Base-by-base conservation (phyloP, 2,329 filamentous ascomycete species). In the Fusarium verticillioides region DNA sequence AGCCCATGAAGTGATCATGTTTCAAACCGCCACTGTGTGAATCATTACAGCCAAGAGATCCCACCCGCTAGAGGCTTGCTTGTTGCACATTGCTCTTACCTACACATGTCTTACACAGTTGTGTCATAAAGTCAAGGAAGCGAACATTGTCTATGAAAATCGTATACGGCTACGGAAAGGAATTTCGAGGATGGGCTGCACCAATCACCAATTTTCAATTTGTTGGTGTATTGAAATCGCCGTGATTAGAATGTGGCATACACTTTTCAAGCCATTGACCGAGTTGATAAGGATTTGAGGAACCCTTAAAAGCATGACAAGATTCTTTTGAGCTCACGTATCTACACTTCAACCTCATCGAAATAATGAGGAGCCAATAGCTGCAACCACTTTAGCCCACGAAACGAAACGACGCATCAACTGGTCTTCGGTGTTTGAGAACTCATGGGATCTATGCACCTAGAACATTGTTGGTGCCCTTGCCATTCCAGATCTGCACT, bases 341-440 rank as follows among this genome's bases (percentile, higher is more conserved):
- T 61, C 42, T 66, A 53, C 65, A 57, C 57, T 56, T 67, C 44
- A 49, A 49, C 37, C 39, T 34, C 19, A 37, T 49, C 32, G n/a
- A 42, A 64, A 39, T 28, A 39, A 44, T 26, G 16, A 40, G 36
- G 69, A 64, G 54, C 43, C 54, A 58, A 47, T 30, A 53, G 26
- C 49, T 74, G 70, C 54, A 73, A 71, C 66, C 66, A 63, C 66
- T 67, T 73, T 58, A 67, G 44, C 59, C 21, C 19, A 39, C 23
- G 47, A 44, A 42, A 26, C 16, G 32, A 61, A 63, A 59, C 34
- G 37, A 66, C 50, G 15, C 40, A 26, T 46, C 54, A 50, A 26
- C 42, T 44, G 21, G 39, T 37, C 70, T 57, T 58, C 70, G 36
- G 32, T 44, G 34, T 58, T 32, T 34, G 40, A 49, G 39, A 39